Conservation (phyloP, 306 rosid genomes). For the Acacia acuminata region DNA sequence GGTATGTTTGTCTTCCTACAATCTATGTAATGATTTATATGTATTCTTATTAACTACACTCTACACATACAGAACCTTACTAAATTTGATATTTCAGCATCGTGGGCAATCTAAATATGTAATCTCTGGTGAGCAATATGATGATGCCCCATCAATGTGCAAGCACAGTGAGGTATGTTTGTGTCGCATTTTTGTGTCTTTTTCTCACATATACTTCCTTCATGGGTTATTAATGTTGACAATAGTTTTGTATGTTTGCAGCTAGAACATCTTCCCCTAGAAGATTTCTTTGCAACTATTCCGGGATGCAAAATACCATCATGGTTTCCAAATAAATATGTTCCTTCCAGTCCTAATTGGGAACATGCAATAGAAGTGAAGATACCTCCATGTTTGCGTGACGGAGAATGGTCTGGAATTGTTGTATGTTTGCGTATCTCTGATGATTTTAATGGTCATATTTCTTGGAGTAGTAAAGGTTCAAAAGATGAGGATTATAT, state of each 20-base stretch:
- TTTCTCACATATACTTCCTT: neutral
- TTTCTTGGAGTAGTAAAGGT: neutral
- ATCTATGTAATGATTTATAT: too few species aligned
- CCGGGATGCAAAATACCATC: neutral
- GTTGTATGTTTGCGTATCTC: neutral
- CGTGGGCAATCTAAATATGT: too few species aligned
- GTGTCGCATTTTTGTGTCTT: too few species aligned
- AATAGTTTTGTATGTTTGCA: neutral
- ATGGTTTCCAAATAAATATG: neutral
- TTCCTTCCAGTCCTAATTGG: rapidly evolving
- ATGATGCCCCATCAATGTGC: too few species aligned
- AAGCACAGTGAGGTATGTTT: too few species aligned
- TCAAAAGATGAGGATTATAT: neutral
- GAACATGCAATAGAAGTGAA: neutral
- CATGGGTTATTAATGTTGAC: neutral
- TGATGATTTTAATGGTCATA: neutral
- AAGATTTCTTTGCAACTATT: neutral
- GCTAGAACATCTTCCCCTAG: neutral
- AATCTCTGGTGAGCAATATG: too few species aligned
- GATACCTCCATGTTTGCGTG: neutral
- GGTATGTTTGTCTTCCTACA: too few species aligned
- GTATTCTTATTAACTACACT: neutral
- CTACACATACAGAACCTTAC: neutral
- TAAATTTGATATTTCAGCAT: too few species aligned
- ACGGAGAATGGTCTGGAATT: neutral